Conservation (phyloP, 331 rosid species). For the Quercus lobata region DNA sequence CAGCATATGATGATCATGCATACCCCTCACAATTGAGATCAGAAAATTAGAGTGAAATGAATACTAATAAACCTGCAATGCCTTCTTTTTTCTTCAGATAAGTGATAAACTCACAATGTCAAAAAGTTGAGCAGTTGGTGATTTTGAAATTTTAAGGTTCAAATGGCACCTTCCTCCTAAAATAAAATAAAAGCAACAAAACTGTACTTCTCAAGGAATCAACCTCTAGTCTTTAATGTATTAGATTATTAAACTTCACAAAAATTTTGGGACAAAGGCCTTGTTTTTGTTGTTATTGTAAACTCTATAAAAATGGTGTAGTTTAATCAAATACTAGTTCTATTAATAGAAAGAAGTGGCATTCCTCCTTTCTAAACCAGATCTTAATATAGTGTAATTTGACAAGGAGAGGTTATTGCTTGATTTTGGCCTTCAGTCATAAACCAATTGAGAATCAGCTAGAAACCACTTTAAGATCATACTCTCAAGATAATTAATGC, state of each 20-base stretch:
- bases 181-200: background rate
- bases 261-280: background rate
- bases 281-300: too few species aligned
- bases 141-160: background rate
- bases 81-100: too few species aligned
- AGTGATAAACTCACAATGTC: background rate
- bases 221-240: background rate
- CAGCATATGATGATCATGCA: background rate
- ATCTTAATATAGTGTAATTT: background rate
- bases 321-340: background rate
- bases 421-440: background rate
- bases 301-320: background rate
- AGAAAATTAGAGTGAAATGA: background rate
- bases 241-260: background rate
- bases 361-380: background rate
- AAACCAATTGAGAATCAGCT: background rate
- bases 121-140: too few species aligned
- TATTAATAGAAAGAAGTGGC: background rate
- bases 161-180: background rate
- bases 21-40: background rate
- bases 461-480: background rate
- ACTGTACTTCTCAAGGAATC: background rate
- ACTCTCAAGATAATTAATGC: background rate
- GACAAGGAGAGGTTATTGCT: background rate
- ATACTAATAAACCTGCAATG: background rate